These are phyloP conservation scores for Prunus salicina DNA, from an alignment of 306 rosid genomes.

Conservation along the genomic window DNA sequence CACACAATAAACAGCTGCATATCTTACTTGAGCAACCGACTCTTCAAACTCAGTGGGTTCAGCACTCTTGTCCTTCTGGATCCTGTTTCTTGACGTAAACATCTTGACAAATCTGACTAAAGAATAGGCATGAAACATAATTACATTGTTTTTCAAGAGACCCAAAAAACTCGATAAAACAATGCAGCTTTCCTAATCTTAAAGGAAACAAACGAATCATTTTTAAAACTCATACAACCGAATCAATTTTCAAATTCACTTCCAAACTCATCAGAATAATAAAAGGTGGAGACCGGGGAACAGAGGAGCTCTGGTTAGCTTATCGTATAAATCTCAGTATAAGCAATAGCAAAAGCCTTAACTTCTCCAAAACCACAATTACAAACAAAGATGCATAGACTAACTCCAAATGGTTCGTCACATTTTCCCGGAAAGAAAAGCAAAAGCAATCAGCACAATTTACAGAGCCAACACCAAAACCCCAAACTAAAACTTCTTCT, in stretches of 20 bases:
- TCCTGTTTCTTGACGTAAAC: constrained; percentile 71
- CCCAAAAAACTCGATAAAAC: too few species aligned
- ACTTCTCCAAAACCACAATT: not conserved
- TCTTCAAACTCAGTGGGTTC: constrained; percentile 75
- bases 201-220: too few species aligned
- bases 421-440: not conserved
- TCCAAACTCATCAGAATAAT: too few species aligned
- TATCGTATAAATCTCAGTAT: not conserved
- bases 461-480: not conserved
- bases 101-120: constrained; percentile 41
- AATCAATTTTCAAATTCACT: too few species aligned
- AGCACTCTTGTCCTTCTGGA: constrained; percentile 60
- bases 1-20: not conserved
- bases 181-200: too few species aligned
- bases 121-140: not conserved
- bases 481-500: not conserved
- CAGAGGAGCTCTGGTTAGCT: not conserved
- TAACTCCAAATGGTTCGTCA: not conserved
- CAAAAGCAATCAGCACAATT: not conserved
- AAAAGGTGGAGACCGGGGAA: too few species aligned
- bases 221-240: too few species aligned
- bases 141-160: not conserved
- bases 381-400: not conserved
- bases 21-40: constrained; percentile 60
- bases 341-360: too few species aligned